Percentiles rank a stretch among this genome's conserved stretches.
Evolutionary conservation across 345 rosid genomes (phyloP).

Genomic region (Triadica sebifera): DNA sequence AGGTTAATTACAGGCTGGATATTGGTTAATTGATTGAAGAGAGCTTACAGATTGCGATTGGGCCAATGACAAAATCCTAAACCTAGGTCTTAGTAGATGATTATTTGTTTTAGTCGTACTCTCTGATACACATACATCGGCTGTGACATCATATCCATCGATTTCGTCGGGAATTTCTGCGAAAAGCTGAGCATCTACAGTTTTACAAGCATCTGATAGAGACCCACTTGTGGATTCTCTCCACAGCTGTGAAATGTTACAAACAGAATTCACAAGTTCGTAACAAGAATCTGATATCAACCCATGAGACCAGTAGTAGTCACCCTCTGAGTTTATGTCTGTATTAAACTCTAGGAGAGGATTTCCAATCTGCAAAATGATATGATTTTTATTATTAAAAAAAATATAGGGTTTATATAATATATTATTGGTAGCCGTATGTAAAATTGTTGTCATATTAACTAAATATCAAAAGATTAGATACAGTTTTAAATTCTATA

Average conservation of each 20-base stretch:
- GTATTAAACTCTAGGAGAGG: constrained; percentile 23
- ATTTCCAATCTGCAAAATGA: constrained; percentile 24
- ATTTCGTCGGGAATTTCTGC: constrained; percentile 11
- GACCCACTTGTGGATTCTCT: constrained; percentile 7
- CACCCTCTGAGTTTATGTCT: constrained; percentile 8
- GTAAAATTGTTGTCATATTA: too few relatives aligned
- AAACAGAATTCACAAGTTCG: constrained; percentile 10
- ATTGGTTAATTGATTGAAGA: not conserved
- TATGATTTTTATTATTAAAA: too few relatives aligned
- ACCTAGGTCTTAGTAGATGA: not conserved
- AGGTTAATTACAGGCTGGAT: too few relatives aligned
- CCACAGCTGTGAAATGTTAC: constrained; percentile 16
- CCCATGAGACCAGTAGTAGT: constrained; percentile 24
- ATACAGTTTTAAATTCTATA: too few relatives aligned
- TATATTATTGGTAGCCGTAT: too few relatives aligned
- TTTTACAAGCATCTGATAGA: not conserved
- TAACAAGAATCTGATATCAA: constrained; percentile 20
- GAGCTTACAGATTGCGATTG: constrained; percentile 14
- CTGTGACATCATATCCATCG: constrained; percentile 13
- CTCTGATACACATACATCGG: constrained; percentile 14
- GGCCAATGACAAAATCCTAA: not conserved
- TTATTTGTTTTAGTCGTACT: not conserved
- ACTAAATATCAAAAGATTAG: too few relatives aligned
- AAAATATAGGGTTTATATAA: too few relatives aligned
- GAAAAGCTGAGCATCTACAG: not conserved